phyloP scores from a whole-genome alignment of 106 monocot genomes.

The Apostasia shenzhenica region DNA sequence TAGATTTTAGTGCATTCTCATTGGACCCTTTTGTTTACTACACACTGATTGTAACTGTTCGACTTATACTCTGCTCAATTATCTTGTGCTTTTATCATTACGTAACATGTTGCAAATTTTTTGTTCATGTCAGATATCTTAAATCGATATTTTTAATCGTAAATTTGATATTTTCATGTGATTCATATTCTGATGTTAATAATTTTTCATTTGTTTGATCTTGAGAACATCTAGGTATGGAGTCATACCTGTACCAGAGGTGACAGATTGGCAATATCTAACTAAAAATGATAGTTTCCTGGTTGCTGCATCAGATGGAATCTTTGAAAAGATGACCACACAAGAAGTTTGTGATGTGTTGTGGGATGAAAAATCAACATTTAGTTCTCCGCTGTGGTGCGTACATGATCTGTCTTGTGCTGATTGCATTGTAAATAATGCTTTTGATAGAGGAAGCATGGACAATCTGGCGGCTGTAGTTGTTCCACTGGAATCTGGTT shows the following conservation, averaged over 20 bases:
- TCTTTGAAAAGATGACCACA: constrained; percentile 82
- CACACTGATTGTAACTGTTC: too few relatives aligned
- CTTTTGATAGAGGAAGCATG: constrained; percentile 64
- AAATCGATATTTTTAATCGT: too few relatives aligned
- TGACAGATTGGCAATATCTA: constrained; percentile 68
- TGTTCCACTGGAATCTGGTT: constrained; percentile 43
- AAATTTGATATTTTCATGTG: too few relatives aligned
- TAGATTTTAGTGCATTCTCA: too few relatives aligned
- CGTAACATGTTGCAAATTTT: too few relatives aligned
- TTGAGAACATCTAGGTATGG: constrained; percentile 55
- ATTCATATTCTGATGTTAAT: not conserved
- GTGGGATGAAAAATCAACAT: constrained; percentile 33
- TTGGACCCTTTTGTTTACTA: too few relatives aligned
- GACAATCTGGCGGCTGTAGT: constrained; percentile 80
- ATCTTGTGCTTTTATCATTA: too few relatives aligned
- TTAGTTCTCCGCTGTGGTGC: constrained; percentile 11
- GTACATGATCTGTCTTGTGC: constrained; percentile 33
- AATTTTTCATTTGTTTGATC: constrained; percentile 7
- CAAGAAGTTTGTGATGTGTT: constrained; percentile 79
- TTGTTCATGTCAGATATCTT: too few relatives aligned
- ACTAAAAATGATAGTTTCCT: constrained; percentile 59
- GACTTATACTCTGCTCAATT: too few relatives aligned
- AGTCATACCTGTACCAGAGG: constrained; percentile 78
- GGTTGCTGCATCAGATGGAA: constrained; percentile 77
- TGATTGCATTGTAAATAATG: constrained; percentile 48